Evolutionary conservation across 768 basidiomycete species (phyloP), one percentile per base, ranked within the genome.

Genomic region (Xanthoconium purpureum): DNA sequence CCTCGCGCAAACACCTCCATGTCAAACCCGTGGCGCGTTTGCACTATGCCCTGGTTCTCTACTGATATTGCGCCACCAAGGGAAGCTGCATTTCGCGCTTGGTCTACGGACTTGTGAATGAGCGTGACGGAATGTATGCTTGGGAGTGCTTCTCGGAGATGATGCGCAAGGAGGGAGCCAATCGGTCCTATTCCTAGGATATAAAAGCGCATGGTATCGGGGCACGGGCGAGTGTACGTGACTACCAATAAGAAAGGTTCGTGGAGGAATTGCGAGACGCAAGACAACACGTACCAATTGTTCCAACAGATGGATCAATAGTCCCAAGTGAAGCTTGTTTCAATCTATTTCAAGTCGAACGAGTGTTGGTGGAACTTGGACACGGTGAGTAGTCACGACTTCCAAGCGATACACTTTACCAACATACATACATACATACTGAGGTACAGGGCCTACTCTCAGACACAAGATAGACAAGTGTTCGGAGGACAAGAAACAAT

Each of bases 141-240:
- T 18, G 83, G 77, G 49, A 91, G 75, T 51, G 76, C 71, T 48
- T 77, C 77, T 39, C 90, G 86, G 39, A 98, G 81, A 69, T 95
- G 82, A 70, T 88, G 84, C 15, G 94, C 81, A 60, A 98, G 60
- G 56, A 98, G 83, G 30, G 84, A 83, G 52, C 95, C 95, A 59
- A 96, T 82, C 43, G 92, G 80, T 47, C 93, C 93, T 40, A 93
- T 71, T 62, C 94, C 93, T 59, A 91, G 78, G 60, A 90, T 66
- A 75, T 90, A 87, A 67, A 88, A 80, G 59, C 80, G 85, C 88
- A 91, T 63, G 47, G 35, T 38, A 24, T 32, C 40, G 24, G 24
- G 24, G 24, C 24, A 24, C 24, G 24, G 33, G 12, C 14, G 5
- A 46, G 28, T 44, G 13, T 33, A 18, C 32, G 24, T 38, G 37